A percentile compares a stretch with the other conserved stretches of the same genome.
Evolutionary conservation across 306 rosid genomes (phyloP).

Genomic region (Benincasa hispida): DNA sequence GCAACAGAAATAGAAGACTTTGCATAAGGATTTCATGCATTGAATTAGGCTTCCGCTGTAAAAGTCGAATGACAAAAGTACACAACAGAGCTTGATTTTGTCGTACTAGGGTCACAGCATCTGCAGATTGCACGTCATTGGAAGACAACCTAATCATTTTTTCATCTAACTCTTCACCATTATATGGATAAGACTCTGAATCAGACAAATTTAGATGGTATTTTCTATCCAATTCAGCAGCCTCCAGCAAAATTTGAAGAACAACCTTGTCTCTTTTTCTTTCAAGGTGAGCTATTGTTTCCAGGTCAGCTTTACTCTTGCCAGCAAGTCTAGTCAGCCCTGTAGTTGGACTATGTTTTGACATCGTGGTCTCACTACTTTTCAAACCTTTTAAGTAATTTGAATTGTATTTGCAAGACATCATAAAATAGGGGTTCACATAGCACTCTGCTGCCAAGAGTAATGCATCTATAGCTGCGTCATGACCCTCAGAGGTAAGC

Average conservation of each 20-base stretch:
- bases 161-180: constrained; percentile 44
- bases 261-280: constrained; percentile 67
- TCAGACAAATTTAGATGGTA: constrained; percentile 35
- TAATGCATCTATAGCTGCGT: constrained; percentile 88
- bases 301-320: constrained; percentile 39
- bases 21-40: constrained; percentile 92
- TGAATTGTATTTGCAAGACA: constrained; percentile 33
- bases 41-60: constrained; percentile 50
- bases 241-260: constrained; percentile 69
- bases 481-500: constrained; percentile 62
- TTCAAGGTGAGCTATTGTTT: constrained; percentile 53
- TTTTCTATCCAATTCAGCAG: constrained; percentile 75
- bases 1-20: constrained; percentile 62
- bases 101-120: constrained; percentile 84
- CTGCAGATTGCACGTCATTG: constrained; percentile 45
- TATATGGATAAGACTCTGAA: constrained; percentile 28
- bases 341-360: constrained; percentile 23
- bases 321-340: constrained; percentile 27
- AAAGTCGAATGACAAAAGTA: constrained; percentile 46
- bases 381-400: constrained; percentile 30
- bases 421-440: constrained; percentile 82
- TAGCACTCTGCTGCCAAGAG: constrained; percentile 90
- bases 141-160: constrained; percentile 47
- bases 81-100: constrained; percentile 81
- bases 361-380: constrained; percentile 15